Percentiles rank a stretch among this genome's conserved stretches.
Conservation (phyloP, 352 stramenopile species). For the Globisporangium acanthophoron region DNA sequence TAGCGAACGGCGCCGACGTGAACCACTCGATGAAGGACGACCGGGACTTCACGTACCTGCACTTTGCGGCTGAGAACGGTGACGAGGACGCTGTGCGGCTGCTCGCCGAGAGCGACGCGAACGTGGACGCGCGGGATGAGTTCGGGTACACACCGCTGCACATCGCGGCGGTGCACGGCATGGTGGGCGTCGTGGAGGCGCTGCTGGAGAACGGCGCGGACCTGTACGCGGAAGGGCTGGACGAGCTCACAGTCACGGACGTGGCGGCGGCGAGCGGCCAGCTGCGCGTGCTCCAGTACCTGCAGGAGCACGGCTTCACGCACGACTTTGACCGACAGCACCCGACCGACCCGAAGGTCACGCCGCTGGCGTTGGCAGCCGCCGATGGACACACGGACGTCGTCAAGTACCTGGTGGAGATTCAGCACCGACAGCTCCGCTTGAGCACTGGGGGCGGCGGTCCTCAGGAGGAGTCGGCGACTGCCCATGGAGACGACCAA, state of each 20-base stretch:
- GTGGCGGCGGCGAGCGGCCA: conserved; percentile 14
- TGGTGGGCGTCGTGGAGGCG: conserved; percentile 10
- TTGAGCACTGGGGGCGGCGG: background rate
- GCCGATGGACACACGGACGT: conserved; percentile 5
- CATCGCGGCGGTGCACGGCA: conserved; percentile 19
- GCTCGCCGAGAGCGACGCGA: conserved; percentile 18
- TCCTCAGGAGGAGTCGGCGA: background rate
- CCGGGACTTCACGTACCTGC: conserved; percentile 16
- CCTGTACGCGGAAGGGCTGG: conserved; percentile 8
- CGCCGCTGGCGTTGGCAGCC: conserved; percentile 9
- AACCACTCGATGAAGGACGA: conserved; percentile 13
- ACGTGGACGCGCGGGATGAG: conserved; percentile 12
- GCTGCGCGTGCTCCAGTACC: conserved; percentile 14
- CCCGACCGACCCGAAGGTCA: conserved; percentile 9
- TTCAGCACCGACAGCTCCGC: conserved; percentile 7
- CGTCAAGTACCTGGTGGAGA: conserved; percentile 12
- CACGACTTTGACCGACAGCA: conserved; percentile 14
- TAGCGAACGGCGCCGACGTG: conserved; percentile 16
- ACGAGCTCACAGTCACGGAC: conserved; percentile 10
- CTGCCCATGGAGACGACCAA: background rate
- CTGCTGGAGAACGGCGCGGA: conserved; percentile 20
- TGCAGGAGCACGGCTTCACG: conserved; percentile 12
- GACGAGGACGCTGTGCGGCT: conserved; percentile 16
- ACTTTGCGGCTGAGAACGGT: conserved; percentile 26
- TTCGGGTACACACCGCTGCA: conserved; percentile 25